Conservation (phyloP, 257 asterid genomes). For the Solanum sitiens region DNA sequence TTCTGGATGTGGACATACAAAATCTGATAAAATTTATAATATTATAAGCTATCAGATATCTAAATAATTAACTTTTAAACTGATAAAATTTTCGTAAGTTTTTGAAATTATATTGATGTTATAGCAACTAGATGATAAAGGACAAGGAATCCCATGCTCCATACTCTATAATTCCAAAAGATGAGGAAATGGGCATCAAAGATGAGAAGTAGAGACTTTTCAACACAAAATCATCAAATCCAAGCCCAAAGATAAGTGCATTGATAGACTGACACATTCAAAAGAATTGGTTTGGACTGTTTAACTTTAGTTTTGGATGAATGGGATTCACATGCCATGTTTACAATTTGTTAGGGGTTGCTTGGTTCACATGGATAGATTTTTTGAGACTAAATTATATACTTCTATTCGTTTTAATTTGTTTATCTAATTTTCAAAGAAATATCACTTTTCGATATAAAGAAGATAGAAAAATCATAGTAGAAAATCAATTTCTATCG, state of each 20-base stretch:
- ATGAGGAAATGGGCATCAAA: neutral
- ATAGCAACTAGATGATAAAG: neutral
- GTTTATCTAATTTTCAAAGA: no score
- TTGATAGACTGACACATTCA: neutral
- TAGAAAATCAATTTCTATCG: no score
- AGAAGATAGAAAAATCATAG: no score
- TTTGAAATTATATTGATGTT: neutral
- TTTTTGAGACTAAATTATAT: neutral
- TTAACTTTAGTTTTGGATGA: neutral
- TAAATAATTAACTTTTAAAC: no score
- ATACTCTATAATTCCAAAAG: neutral
- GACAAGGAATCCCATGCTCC: neutral
- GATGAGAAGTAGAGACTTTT: neutral
- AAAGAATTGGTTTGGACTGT: neutral
- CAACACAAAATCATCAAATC: neutral
- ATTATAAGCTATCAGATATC: neutral
- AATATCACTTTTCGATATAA: no score
- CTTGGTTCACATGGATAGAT: neutral
- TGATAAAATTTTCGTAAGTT: no score
- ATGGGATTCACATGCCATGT: neutral
- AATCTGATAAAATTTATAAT: no score
- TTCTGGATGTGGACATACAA: neutral
- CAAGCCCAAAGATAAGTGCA: neutral
- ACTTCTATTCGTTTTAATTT: no score
- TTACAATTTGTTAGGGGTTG: neutral